phyloP scores from a whole-genome alignment of 2,329 filamentous ascomycete genomes.

The Aspergillus pseudoviridinutans region DNA sequence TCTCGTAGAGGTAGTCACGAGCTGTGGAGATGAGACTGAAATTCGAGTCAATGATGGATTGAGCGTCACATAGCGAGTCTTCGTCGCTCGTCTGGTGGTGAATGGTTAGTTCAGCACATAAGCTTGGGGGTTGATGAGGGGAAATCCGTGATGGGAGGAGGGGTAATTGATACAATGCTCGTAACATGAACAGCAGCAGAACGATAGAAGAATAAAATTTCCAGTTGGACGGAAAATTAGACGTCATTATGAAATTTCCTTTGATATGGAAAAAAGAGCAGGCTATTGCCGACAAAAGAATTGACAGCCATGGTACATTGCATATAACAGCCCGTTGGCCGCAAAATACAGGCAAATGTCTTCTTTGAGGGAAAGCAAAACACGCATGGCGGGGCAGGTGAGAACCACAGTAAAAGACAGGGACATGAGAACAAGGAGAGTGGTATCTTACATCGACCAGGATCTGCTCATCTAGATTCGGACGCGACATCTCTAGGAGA shows the following conservation, averaged over 20 bases:
- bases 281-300: background rate
- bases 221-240: background rate
- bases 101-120: constrained; percentile 4
- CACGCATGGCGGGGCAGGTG: background rate
- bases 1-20: constrained; percentile 37
- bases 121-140: background rate
- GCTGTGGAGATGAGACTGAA: constrained; percentile 38
- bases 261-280: background rate
- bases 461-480: constrained; percentile 29
- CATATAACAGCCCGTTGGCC: background rate
- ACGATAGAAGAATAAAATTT: background rate
- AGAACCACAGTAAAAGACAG: background rate
- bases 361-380: background rate
- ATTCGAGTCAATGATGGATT: constrained; percentile 39
- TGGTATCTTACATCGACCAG: constrained; percentile 29
- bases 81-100: constrained; percentile 30
- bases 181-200: background rate
- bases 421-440: background rate
- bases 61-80: constrained; percentile 28
- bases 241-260: background rate
- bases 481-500: constrained; percentile 22
- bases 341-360: background rate
- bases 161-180: background rate
- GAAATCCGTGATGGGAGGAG: background rate
- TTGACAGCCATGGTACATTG: background rate